These are phyloP conservation scores for Solanum hybrid DNA, from an alignment of 305 asterid species.

Conservation along the genomic window DNA sequence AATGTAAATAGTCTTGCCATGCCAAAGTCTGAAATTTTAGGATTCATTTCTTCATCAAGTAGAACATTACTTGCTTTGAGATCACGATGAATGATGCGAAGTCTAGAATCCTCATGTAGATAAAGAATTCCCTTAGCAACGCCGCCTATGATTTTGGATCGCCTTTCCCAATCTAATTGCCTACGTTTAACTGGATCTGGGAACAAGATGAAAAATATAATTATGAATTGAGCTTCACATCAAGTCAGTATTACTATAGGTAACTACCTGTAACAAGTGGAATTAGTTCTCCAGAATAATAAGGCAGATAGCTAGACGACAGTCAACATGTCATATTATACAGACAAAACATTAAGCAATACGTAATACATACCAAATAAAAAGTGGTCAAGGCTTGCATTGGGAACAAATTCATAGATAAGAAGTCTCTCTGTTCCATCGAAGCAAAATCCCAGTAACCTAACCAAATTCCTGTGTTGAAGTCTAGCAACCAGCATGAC, in stretches of 20 bases:
- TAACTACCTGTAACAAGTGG: too few relatives aligned
- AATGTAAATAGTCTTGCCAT: constrained; percentile 3
- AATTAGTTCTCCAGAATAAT: too few relatives aligned
- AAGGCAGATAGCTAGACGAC: too few relatives aligned
- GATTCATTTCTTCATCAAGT: constrained; percentile 8
- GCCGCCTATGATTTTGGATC: constrained; percentile 10
- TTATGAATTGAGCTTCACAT: neutral
- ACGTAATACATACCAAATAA: too few relatives aligned
- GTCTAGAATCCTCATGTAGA: constrained; percentile 13
- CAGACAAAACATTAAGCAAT: too few relatives aligned
- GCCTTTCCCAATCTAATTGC: constrained; percentile 3
- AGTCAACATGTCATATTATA: too few relatives aligned
- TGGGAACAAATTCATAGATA: too few relatives aligned
- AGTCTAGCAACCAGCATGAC: too few relatives aligned
- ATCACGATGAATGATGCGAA: constrained; percentile 17
- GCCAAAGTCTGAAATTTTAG: constrained; percentile 16
- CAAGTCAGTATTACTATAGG: neutral
- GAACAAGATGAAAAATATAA: neutral
- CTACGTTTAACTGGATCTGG: constrained; percentile 8
- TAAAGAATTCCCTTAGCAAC: constrained; percentile 11
- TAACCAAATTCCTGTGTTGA: too few relatives aligned
- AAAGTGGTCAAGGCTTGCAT: too few relatives aligned
- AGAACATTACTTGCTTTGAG: constrained; percentile 19
- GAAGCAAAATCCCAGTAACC: too few relatives aligned
- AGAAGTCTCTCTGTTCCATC: too few relatives aligned